Conservation (phyloP, 2,329 filamentous ascomycete species). For the Drechslerella dactyloides region DNA sequence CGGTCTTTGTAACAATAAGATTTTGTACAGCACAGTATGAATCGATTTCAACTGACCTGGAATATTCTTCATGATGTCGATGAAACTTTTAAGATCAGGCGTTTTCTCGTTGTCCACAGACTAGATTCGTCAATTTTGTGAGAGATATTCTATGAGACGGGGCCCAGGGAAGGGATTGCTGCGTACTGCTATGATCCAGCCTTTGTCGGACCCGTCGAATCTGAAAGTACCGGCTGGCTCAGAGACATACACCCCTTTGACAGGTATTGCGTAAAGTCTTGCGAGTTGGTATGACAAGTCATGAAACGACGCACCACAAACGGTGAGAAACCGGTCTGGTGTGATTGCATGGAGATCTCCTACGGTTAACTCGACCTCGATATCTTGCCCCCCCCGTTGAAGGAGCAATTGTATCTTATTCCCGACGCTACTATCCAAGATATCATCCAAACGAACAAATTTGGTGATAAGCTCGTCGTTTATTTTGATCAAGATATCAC, state of each 20-base stretch:
- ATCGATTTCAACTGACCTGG: slow-evolving; percentile 66
- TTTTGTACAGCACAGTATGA: not conserved
- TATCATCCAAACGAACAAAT: slow-evolving; percentile 88
- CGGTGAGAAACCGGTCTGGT: slow-evolving; percentile 91
- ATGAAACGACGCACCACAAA: slow-evolving; percentile 93
- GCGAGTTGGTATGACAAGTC: slow-evolving; percentile 96
- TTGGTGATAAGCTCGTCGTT: slow-evolving; percentile 92
- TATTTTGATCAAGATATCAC: slow-evolving; percentile 89
- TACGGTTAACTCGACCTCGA: slow-evolving; percentile 82
- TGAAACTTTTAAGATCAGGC: slow-evolving; percentile 83
- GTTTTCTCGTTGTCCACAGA: slow-evolving; percentile 91
- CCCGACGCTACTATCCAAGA: slow-evolving; percentile 85
- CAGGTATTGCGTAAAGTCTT: slow-evolving; percentile 89
- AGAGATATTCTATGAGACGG: not conserved
- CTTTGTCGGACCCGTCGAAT: slow-evolving; percentile 81
- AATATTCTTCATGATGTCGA: slow-evolving; percentile 86
- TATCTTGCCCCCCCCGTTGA: slow-evolving; percentile 84
- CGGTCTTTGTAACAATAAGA: slow-evolving; percentile 61
- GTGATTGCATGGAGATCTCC: slow-evolving; percentile 93
- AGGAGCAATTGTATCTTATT: slow-evolving; percentile 78
- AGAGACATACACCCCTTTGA: slow-evolving; percentile 91
- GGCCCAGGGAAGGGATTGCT: not conserved
- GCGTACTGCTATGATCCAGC: slow-evolving; percentile 76
- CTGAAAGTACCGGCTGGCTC: slow-evolving; percentile 94
- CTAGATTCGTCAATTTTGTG: slow-evolving; percentile 58